These are phyloP conservation scores for Dendrobium chrysotoxum DNA, from an alignment of 106 monocot species.

Conservation along the genomic window DNA sequence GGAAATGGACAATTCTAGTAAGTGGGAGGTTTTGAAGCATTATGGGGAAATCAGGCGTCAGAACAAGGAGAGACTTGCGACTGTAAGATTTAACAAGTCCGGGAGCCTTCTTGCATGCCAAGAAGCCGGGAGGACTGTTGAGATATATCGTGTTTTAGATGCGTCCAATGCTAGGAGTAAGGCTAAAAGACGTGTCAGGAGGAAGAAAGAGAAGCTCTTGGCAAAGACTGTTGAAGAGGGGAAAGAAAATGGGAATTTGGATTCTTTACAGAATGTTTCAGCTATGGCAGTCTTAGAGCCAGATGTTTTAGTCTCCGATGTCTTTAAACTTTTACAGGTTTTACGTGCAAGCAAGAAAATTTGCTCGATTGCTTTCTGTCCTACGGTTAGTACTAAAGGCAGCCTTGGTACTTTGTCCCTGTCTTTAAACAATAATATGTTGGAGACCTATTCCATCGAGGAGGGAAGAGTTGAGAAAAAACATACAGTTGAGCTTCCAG, in stretches of 20 bases:
- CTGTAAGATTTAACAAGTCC: constrained; percentile 56
- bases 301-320: constrained; percentile 57
- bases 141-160: constrained; percentile 71
- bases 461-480: constrained; percentile 37
- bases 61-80: constrained; percentile 55
- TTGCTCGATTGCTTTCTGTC: constrained; percentile 76
- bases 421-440: constrained; percentile 81
- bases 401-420: constrained; percentile 58
- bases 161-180: constrained; percentile 54
- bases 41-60: constrained; percentile 83
- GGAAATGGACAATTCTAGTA: constrained; percentile 29
- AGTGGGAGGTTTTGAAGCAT: constrained; percentile 83
- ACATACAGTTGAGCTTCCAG: constrained; percentile 72
- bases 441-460: constrained; percentile 73
- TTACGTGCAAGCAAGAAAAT: constrained; percentile 77
- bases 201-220: constrained; percentile 79
- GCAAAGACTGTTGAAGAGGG: constrained; percentile 31
- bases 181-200: constrained; percentile 63
- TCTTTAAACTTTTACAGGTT: constrained; percentile 60
- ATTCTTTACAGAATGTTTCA: constrained; percentile 1
- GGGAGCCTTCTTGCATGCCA: constrained; percentile 84
- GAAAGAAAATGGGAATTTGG: constrained; percentile 25
- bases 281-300: constrained; percentile 11
- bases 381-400: constrained; percentile 37
- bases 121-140: constrained; percentile 76